Evolutionary conservation across 2,329 filamentous ascomycete species (phyloP).

Genomic region (Penicillium sp.): DNA sequence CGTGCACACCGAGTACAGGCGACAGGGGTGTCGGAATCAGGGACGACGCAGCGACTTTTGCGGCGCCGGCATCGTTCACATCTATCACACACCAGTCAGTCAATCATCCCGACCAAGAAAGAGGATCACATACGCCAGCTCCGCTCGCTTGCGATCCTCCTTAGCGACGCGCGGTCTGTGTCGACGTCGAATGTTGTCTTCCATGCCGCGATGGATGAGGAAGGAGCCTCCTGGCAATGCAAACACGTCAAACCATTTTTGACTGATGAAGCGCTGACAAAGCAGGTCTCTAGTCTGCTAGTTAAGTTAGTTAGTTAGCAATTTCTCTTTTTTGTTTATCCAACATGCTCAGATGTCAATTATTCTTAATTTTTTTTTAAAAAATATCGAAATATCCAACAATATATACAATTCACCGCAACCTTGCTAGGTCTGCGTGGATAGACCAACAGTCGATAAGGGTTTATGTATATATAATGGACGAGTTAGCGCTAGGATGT

Average conservation of each 20-base stretch:
- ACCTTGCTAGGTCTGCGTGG: too few species aligned
- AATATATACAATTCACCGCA: too few species aligned
- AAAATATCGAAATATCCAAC: too few species aligned
- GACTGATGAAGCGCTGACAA: too few species aligned
- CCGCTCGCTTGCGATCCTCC: constrained; percentile 1
- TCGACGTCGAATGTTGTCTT: background rate
- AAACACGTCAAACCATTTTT: background rate
- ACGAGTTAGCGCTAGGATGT: too few species aligned
- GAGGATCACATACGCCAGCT: background rate
- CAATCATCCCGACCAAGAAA: background rate
- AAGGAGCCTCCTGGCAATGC: background rate
- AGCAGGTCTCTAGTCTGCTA: too few species aligned
- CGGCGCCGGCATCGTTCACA: constrained; percentile 3
- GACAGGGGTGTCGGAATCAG: background rate
- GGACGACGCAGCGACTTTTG: background rate
- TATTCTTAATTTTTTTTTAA: too few species aligned
- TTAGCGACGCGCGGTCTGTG: background rate
- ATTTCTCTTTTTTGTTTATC: too few species aligned
- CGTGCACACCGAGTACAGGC: background rate
- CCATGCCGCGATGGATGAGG: background rate
- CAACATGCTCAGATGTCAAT: too few species aligned
- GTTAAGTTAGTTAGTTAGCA: too few species aligned
- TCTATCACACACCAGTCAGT: background rate
- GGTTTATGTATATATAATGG: too few species aligned
- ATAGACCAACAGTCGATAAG: too few species aligned